A percentile compares a stretch with the other conserved stretches of the same genome.
phyloP scores from a whole-genome alignment of 768 basidiomycete genomes.

The Kwoniella mangroviensis region DNA sequence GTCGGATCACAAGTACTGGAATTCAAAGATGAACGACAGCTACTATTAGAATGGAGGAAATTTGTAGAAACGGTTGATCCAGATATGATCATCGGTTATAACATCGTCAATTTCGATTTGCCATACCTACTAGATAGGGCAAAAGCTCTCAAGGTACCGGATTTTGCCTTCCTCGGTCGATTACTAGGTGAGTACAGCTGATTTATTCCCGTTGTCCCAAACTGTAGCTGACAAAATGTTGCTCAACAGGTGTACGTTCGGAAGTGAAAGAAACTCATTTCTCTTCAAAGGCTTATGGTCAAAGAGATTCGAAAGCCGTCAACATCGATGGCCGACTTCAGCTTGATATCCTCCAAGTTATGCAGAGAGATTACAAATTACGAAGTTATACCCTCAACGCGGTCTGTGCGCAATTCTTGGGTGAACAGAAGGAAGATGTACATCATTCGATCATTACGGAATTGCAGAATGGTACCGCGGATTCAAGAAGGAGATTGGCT shows the following conservation, averaged over 20 bases:
- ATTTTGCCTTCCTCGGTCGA: constrained; percentile 76
- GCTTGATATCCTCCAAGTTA: constrained; percentile 92
- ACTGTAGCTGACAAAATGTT: not conserved
- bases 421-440: constrained; percentile 99
- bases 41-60: constrained; percentile 84
- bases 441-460: constrained; percentile 98
- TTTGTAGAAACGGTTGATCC: constrained; percentile 91
- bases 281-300: constrained; percentile 95
- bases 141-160: constrained; percentile 71
- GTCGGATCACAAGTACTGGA: constrained; percentile 96
- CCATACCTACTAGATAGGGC: constrained; percentile 95
- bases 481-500: constrained; percentile 87
- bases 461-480: constrained; percentile 92
- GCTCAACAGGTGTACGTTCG: constrained; percentile 68
- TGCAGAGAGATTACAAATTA: constrained; percentile 97
- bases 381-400: constrained; percentile 97
- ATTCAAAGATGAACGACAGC: constrained; percentile 71
- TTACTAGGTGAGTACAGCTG: constrained; percentile 66
- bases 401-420: constrained; percentile 95
- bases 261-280: constrained; percentile 93
- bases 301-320: constrained; percentile 94
- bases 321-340: constrained; percentile 88
- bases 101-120: constrained; percentile 90
- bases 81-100: constrained; percentile 95
- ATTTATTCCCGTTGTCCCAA: too few species aligned